Evolutionary conservation across 2,329 filamentous ascomycete species (phyloP).

Genomic region (Trichoderma sp.): DNA sequence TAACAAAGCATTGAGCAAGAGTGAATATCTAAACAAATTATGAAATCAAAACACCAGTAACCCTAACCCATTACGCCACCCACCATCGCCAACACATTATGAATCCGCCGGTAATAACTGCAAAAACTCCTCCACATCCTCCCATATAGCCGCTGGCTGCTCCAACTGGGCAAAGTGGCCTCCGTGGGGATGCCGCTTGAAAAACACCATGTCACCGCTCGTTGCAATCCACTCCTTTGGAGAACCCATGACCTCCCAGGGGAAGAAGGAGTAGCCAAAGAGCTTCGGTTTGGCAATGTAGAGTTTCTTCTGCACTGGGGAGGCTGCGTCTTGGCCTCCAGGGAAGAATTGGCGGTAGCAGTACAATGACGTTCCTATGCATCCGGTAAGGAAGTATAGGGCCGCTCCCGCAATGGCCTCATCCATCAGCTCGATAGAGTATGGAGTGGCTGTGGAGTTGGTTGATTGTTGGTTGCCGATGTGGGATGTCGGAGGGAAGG

Average conservation of each 20-base stretch:
- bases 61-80: neutral
- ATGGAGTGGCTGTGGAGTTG: neutral
- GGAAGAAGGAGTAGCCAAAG: neutral
- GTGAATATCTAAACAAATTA: neutral
- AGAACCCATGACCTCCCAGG: neutral
- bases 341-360: neutral
- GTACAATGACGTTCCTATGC: neutral
- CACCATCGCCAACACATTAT: neutral
- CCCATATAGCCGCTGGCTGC: slow-evolving; percentile 1
- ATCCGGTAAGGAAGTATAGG: neutral
- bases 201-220: neutral
- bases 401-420: neutral
- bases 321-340: neutral
- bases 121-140: neutral
- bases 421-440: slow-evolving; percentile 10
- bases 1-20: neutral
- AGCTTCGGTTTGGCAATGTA: neutral
- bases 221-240: neutral
- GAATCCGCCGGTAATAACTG: neutral
- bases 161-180: slow-evolving; percentile 6
- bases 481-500: neutral
- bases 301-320: neutral
- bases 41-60: neutral
- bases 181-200: neutral
- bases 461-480: neutral